Evolutionary conservation across 2,329 filamentous ascomycete species (phyloP).

Genomic region (Sporothrix variecibatus): DNA sequence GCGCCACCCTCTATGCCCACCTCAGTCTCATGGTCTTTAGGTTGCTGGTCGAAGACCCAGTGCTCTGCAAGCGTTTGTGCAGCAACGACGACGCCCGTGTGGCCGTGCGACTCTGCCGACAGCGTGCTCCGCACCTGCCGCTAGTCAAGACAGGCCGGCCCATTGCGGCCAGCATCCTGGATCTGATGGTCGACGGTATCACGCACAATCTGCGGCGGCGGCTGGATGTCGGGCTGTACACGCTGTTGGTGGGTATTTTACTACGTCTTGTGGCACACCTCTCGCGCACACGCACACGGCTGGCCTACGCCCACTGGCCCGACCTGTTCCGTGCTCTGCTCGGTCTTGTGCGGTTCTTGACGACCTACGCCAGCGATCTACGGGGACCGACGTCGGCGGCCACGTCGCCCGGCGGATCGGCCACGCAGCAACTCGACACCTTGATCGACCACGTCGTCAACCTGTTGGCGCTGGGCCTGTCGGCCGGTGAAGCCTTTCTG

Average conservation of each 20-base stretch:
- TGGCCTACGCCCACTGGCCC: slow-evolving; percentile 86
- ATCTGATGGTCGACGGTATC: slow-evolving; percentile 85
- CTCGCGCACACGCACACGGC: slow-evolving; percentile 75
- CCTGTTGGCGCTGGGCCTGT: slow-evolving; percentile 79
- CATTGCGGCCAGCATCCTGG: slow-evolving; percentile 74
- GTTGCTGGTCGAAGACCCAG: slow-evolving; percentile 81
- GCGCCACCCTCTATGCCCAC: slow-evolving; percentile 80
- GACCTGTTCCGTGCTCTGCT: slow-evolving; percentile 90
- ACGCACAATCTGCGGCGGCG: slow-evolving; percentile 89
- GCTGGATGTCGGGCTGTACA: slow-evolving; percentile 83
- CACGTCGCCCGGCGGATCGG: slow-evolving; percentile 29
- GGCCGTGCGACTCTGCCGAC: slow-evolving; percentile 80
- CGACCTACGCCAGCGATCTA: slow-evolving; percentile 80
- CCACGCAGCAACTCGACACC: slow-evolving; percentile 66
- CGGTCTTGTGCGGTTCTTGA: slow-evolving; percentile 85
- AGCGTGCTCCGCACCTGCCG: slow-evolving; percentile 83
- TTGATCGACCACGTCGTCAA: slow-evolving; percentile 79
- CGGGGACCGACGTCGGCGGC: slow-evolving; percentile 40
- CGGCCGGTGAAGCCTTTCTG: slow-evolving; percentile 85
- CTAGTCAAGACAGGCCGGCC: slow-evolving; percentile 71
- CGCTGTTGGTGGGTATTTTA: slow-evolving; percentile 77
- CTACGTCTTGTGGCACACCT: slow-evolving; percentile 82
- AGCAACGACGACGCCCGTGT: slow-evolving; percentile 48
- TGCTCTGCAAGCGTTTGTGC: slow-evolving; percentile 80
- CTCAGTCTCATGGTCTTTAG: slow-evolving; percentile 83